These are phyloP conservation scores for Penicillium brevicompactum DNA, from an alignment of 2,329 filamentous ascomycete species.

Conservation along the genomic window DNA sequence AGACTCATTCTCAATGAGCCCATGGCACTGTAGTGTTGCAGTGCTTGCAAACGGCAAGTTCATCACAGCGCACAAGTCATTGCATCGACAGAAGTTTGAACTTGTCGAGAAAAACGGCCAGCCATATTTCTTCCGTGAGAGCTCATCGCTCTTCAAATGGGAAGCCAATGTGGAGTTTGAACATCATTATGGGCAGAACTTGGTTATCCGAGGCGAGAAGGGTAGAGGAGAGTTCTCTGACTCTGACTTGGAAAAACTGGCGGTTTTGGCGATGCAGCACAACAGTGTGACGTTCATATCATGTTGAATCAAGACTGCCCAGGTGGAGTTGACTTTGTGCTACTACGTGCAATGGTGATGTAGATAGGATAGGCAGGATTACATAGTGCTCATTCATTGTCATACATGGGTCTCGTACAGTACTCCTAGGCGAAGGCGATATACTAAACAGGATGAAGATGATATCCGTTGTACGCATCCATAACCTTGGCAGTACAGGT, in stretches of 20 bases:
- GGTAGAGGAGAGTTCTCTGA: background rate
- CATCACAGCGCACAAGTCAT: constrained; percentile 8
- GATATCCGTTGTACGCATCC: too few species aligned
- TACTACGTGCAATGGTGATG: background rate
- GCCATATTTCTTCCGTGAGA: constrained; percentile 10
- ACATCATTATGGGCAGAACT: constrained; percentile 1
- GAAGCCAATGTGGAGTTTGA: constrained; percentile 1
- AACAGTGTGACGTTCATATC: background rate
- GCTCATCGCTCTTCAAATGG: constrained; percentile 5
- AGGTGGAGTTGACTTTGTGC: background rate
- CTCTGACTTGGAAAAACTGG: constrained; percentile 10
- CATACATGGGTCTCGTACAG: too few species aligned
- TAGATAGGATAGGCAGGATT: background rate
- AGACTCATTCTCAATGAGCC: constrained; percentile 9
- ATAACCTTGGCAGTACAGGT: too few species aligned
- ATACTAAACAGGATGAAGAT: too few species aligned
- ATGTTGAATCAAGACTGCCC: background rate
- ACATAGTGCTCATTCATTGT: too few species aligned
- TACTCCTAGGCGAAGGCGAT: too few species aligned
- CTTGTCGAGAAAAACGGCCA: background rate
- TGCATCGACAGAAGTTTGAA: constrained; percentile 4
- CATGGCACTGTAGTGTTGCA: constrained; percentile 12
- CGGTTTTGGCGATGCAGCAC: constrained; percentile 2
- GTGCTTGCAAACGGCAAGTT: constrained; percentile 2
- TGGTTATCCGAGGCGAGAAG: background rate